These are phyloP conservation scores for Fraxinus xanthoxyloides DNA, from an alignment of 305 asterid genomes.

Conservation along the genomic window DNA sequence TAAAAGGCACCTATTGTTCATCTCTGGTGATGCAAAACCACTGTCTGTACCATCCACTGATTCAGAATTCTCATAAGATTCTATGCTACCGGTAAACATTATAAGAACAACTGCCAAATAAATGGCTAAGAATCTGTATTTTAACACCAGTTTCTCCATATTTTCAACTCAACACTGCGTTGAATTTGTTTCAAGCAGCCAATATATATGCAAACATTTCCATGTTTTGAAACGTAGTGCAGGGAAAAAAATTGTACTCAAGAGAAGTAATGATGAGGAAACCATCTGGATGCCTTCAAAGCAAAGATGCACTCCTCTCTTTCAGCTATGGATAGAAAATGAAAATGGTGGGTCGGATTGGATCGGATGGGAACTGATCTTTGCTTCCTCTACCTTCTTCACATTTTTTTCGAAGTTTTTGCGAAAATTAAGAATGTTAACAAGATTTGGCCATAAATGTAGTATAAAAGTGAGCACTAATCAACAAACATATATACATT, in stretches of 20 bases:
- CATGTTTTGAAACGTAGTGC: background rate
- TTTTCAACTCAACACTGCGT: slow-evolving; percentile 8
- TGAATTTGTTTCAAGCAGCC: slow-evolving; percentile 13
- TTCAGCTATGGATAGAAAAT: slow-evolving; percentile 16
- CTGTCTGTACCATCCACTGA: slow-evolving; percentile 6
- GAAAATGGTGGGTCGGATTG: slow-evolving; percentile 12
- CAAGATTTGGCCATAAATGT: background rate
- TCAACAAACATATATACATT: background rate
- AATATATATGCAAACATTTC: slow-evolving; percentile 9
- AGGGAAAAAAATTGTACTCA: slow-evolving; percentile 11
- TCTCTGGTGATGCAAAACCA: slow-evolving; percentile 1
- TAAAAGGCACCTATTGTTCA: slow-evolving; percentile 18
- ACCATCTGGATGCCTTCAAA: slow-evolving; percentile 48
- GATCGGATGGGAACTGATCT: background rate
- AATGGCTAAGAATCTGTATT: slow-evolving; percentile 5
- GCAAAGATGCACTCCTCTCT: slow-evolving; percentile 58
- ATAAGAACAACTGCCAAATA: slow-evolving; percentile 14
- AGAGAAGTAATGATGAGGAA: slow-evolving; percentile 43
- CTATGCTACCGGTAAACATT: slow-evolving; percentile 14
- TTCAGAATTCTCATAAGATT: slow-evolving; percentile 10
- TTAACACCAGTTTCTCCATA: slow-evolving; percentile 26
- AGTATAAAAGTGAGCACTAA: background rate
- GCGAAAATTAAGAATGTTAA: background rate
- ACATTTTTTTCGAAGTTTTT: background rate
- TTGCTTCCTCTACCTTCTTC: slow-evolving; percentile 2